phyloP scores from a whole-genome alignment of 495 filamentous ascomycete species.

The Penicillium alfredii region DNA sequence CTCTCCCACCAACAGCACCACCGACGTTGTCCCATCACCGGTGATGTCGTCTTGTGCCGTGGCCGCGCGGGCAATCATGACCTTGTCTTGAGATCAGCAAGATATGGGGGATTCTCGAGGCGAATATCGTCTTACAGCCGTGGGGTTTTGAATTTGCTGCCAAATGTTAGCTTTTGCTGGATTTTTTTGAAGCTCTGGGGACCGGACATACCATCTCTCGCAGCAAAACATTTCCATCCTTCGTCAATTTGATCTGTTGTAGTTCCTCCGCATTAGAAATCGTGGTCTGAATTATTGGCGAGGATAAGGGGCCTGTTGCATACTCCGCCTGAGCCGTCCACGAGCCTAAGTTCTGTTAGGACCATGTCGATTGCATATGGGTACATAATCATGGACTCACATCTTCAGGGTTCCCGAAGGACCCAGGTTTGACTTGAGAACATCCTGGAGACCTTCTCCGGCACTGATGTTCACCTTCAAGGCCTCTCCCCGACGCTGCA shows the following conservation, averaged over 20 bases:
- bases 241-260: constrained; percentile 91
- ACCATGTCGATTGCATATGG: constrained; percentile 9
- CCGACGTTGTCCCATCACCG: constrained; percentile 95
- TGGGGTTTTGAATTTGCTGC: constrained; percentile 78
- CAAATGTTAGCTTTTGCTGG: constrained; percentile 29
- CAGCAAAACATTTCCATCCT: constrained; percentile 94
- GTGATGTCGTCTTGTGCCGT: constrained; percentile 98
- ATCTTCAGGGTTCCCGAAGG: constrained; percentile 96
- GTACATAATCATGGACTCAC: constrained; percentile 46
- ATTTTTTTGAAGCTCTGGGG: neutral
- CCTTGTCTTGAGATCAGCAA: constrained; percentile 38
- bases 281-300: constrained; percentile 3
- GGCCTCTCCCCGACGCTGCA: constrained; percentile 88
- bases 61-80: constrained; percentile 97
- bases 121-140: constrained; percentile 55
- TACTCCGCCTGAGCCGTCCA: constrained; percentile 91
- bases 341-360: constrained; percentile 59
- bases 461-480: constrained; percentile 93
- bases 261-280: constrained; percentile 12
- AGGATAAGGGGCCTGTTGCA: constrained; percentile 26
- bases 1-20: constrained; percentile 93
- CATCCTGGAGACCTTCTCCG: constrained; percentile 91
- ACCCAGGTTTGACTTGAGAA: constrained; percentile 92
- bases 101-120: constrained; percentile 7
- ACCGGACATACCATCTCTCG: constrained; percentile 78